Conservation (phyloP, 371 early-diverging fungal genomes). For the Nematocida ironsii region DNA sequence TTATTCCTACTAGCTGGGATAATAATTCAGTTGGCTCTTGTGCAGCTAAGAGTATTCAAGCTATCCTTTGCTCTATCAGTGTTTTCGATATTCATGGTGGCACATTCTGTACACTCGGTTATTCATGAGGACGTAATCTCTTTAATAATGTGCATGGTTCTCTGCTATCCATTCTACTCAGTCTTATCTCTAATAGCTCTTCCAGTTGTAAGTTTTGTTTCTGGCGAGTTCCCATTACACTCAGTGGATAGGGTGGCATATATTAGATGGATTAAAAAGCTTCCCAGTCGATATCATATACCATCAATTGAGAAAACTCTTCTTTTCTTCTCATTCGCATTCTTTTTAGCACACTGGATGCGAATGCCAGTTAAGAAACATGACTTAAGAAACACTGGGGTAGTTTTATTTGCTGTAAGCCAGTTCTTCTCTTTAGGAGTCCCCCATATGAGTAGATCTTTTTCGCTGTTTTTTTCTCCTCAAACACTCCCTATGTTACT, state of each 20-base stretch:
- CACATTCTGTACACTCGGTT: conserved; percentile 46
- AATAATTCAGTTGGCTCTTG: not conserved
- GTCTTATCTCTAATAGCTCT: not conserved
- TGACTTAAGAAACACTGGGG: not conserved
- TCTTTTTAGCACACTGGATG: not conserved
- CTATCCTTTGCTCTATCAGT: conserved; percentile 8
- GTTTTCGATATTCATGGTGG: conserved; percentile 33
- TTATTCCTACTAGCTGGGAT: not conserved
- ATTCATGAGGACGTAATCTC: conserved; percentile 55
- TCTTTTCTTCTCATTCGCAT: not conserved
- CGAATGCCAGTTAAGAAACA: no score
- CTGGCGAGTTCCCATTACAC: conserved; percentile 44
- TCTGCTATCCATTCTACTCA: not conserved
- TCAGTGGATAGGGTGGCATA: conserved; percentile 6
- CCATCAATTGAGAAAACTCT: not conserved
- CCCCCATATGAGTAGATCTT: not conserved
- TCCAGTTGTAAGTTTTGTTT: conserved; percentile 1
- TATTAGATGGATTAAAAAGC: conserved; percentile 35
- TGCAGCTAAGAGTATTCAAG: not conserved
- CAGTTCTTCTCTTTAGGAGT: conserved; percentile 25
- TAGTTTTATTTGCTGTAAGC: not conserved
- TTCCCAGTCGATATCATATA: not conserved
- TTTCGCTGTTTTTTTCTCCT: conserved; percentile 8
- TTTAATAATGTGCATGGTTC: not conserved
- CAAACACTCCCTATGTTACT: conserved; percentile 1